phyloP scores from a whole-genome alignment of 83 land plant species.

The Diphasiastrum complanatum region DNA sequence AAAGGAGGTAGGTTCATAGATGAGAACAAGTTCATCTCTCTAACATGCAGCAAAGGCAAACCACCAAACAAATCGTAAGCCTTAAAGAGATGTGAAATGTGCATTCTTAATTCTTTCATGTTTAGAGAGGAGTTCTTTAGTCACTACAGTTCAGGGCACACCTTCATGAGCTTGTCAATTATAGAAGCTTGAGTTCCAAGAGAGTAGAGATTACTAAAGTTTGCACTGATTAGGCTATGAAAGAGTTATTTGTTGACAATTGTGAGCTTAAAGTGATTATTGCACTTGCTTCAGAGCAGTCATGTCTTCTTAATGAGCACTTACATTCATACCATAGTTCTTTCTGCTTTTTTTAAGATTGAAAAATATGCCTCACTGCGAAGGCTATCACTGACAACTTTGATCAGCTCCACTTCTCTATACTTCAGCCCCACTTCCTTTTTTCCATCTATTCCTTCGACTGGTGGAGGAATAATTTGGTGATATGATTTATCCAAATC shows the following conservation, averaged over 20 bases:
- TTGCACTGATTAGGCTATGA: background rate
- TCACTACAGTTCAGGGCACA: no score
- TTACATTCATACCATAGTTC: slow-evolving; percentile 25
- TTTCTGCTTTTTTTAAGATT: background rate
- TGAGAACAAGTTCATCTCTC: no score
- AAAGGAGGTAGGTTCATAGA: no score
- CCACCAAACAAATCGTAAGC: no score
- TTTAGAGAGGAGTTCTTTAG: no score
- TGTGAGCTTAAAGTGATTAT: background rate
- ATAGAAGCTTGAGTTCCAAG: no score
- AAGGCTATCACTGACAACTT: slow-evolving; percentile 28
- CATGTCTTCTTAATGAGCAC: no score
- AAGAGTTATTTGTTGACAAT: background rate
- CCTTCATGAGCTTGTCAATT: no score
- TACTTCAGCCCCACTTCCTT: slow-evolving; percentile 14
- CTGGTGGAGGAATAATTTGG: slow-evolving; percentile 22
- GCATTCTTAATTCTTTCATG: no score
- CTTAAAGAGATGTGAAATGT: no score
- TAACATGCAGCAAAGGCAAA: no score
- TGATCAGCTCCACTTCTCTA: slow-evolving; percentile 21
- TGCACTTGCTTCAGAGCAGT: background rate
- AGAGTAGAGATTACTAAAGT: no score
- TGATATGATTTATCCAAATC: slow-evolving; percentile 12
- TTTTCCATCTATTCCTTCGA: slow-evolving; percentile 7
- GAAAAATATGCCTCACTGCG: slow-evolving; percentile 34